Base-by-base conservation (phyloP, 441 rosid genomes). In the Iberis amara region DNA sequence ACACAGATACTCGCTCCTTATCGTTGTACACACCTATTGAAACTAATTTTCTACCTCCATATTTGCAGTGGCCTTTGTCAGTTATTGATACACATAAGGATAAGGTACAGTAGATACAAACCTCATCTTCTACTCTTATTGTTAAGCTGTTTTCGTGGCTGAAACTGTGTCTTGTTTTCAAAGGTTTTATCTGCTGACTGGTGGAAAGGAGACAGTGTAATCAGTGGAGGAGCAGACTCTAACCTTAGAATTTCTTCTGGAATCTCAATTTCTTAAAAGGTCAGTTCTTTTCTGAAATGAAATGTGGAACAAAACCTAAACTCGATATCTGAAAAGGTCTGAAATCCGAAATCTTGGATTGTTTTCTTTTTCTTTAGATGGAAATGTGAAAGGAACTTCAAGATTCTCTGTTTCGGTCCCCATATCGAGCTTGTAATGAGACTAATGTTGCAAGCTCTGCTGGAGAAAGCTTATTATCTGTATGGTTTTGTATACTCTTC, bases 151-250 rank as follows among this genome's bases (percentile, higher is more conserved):
- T 49, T 38, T 30, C 0, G 26, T 46, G 11, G 6, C 48, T 59
- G 10, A 48, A 11, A 35, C 31, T 0, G 28, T 26, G 8, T 4
- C 53, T 59, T 14, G 49, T 35, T n/a, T 44, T 44, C 30, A 30
- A 37, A 91, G 97, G 97, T 94, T 11, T 72, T 85, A 36, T 76
- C 86, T 64, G 87, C 89, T 4, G 99, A 83, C 75, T 94, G 99
- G 99, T 94, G 99, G 99, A 94, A 68, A 72, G 79, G 79, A 36
- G 85, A 86, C 52, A 57, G 77, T 15, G 77, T 89, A 30, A 51
- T 85, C 70, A 86, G 99, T 41, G 99, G 99, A 12, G 99, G 99
- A 41, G 90, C 64, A 37, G 97, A 94, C 69, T 68, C 83, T 10
- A 83, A 80, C 66, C 90, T 94, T 61, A 65, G 83, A 50, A 77